These are phyloP conservation scores for Eimeria sp. DNA, from an alignment of 169 alveolate genomes.

Conservation along the genomic window DNA sequence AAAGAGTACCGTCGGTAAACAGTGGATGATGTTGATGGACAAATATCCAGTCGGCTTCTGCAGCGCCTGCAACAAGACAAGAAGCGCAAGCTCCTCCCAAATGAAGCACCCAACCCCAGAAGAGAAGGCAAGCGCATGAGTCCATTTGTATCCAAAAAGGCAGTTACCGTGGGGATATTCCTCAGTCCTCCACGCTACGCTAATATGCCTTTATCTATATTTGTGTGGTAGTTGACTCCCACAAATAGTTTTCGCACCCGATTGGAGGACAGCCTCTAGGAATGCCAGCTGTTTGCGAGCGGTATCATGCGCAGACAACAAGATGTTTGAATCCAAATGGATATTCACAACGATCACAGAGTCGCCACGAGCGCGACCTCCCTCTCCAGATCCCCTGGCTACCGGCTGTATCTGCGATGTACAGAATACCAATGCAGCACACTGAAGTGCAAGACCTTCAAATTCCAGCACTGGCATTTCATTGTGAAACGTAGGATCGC, in stretches of 20 bases:
- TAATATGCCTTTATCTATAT: background rate
- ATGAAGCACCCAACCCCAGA: background rate
- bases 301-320: background rate
- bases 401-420: background rate
- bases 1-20: slow-evolving; percentile 15
- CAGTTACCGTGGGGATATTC: background rate
- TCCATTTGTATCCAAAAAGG: background rate
- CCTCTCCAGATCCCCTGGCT: background rate
- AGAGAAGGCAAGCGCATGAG: background rate
- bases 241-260: background rate
- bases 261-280: slow-evolving; percentile 12
- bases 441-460: background rate
- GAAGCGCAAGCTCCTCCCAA: background rate
- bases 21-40: slow-evolving; percentile 76
- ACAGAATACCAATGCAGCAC: background rate
- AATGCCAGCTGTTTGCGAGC: slow-evolving; percentile 4
- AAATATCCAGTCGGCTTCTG: slow-evolving; percentile 80
- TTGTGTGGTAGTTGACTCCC: background rate
- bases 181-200: background rate
- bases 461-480: no score
- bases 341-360: slow-evolving; percentile 32
- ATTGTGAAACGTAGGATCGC: no score
- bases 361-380: background rate
- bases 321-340: slow-evolving; percentile 49
- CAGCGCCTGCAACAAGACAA: slow-evolving; percentile 15